phyloP scores from a whole-genome alignment of 1,284 basidiomycete genomes.

The Irpex lacteus region DNA sequence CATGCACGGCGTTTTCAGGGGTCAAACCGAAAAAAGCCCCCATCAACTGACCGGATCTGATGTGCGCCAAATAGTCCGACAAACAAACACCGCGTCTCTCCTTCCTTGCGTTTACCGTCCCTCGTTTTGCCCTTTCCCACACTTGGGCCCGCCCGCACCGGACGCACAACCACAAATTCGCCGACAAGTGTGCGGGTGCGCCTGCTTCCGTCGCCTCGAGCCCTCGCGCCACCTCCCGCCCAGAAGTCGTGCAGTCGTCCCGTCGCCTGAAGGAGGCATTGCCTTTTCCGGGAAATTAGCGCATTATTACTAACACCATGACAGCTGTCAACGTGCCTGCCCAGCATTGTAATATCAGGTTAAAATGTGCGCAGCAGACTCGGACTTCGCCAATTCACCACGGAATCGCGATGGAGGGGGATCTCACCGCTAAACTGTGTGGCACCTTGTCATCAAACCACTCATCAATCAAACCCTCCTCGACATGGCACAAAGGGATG shows the following conservation, averaged over 20 bases:
- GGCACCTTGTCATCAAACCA: background rate
- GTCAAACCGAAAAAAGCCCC: background rate
- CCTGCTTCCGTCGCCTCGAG: background rate
- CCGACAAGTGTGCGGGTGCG: background rate
- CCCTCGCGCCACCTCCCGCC: background rate
- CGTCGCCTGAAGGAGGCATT: background rate
- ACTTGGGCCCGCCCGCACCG: background rate
- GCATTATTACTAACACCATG: background rate
- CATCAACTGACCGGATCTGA: conserved; percentile 7
- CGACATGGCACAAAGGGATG: background rate
- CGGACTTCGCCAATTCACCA: too few species aligned
- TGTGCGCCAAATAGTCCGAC: background rate
- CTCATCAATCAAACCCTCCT: background rate
- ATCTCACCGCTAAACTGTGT: too few species aligned
- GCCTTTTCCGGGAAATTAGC: background rate
- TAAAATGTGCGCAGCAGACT: background rate
- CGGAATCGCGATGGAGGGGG: too few species aligned
- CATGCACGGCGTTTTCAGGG: conserved; percentile 13
- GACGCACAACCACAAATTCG: background rate
- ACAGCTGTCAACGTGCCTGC: background rate
- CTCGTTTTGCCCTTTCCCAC: background rate
- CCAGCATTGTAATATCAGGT: background rate
- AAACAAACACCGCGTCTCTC: background rate
- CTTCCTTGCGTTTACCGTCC: background rate
- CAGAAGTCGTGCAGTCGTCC: background rate